Evolutionary conservation across 345 rosid species (phyloP), one percentile per base, ranked within the genome.

Genomic region (Erysimum cheiranthoides): DNA sequence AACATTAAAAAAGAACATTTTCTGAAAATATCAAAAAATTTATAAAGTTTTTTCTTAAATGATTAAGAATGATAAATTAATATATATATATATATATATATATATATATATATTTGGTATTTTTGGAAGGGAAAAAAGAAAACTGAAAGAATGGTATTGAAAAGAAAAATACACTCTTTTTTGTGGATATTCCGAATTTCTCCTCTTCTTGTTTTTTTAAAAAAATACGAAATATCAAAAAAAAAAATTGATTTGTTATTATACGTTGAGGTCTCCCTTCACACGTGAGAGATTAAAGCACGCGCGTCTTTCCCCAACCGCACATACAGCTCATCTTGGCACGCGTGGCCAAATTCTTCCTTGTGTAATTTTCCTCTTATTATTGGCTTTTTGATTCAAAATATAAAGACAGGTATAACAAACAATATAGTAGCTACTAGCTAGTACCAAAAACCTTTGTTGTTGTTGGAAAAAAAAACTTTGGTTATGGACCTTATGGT

Each of bases 271-370:
- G 40, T 47, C 25, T 82, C 81, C 84, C 25, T 82, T 82, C 84
- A 69, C 90, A 88, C 91, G 96, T 84, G 91, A 85, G 82, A 79
- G 59, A 72, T 63, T 78, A 28, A 51, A 75, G 85, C 91, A 87
- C 88, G 89, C 88, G 82, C 65, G 76, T 52, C 45, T 73, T 67
- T 62, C 65, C 31, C 68, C 40, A 45, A 61, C 70, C 75, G 49
- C 79, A 78, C 83, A 75, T 57, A 67, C 85, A 82, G 73, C 84
- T 75, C 76, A 66, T 21, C 28, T 81, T 81, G 84, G 85, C 85
- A 85, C 90, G 88, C 87, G 83, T 75, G 88, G 84, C 82, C 85
- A 79, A 76, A 80, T 80, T 46, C 68, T 76, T 73, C 73, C 57
- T 60, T 65, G 40, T 68, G 64, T 73, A 30, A 10, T 18, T 49